A percentile compares a stretch with the other conserved stretches of the same genome.
phyloP scores from a whole-genome alignment of 2,329 filamentous ascomycete species.

The Teratosphaeria zuluensis region DNA sequence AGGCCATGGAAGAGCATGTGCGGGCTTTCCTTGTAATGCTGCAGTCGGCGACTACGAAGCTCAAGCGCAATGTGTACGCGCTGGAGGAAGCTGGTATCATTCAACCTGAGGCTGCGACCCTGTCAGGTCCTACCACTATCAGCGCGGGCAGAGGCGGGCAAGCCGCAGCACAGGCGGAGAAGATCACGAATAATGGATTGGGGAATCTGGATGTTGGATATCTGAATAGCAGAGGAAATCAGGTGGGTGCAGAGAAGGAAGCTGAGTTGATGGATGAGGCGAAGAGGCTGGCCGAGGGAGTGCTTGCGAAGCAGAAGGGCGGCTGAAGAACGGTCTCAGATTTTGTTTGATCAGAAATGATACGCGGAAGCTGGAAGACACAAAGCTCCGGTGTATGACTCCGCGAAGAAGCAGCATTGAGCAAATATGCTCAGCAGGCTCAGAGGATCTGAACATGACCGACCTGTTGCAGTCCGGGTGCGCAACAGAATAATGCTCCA shows the following conservation, averaged over 20 bases:
- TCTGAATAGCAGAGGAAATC: slow-evolving; percentile 76
- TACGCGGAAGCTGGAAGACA: too few species aligned
- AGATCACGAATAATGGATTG: slow-evolving; percentile 36
- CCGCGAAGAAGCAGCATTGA: too few species aligned
- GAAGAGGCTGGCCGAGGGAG: slow-evolving; percentile 34
- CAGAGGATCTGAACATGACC: too few species aligned
- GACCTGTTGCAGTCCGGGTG: too few species aligned
- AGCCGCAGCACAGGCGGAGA: slow-evolving; percentile 11
- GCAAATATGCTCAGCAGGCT: too few species aligned
- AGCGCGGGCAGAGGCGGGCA: slow-evolving; percentile 7
- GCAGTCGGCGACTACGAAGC: slow-evolving; percentile 62
- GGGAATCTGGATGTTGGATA: slow-evolving; percentile 70
- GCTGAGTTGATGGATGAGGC: slow-evolving; percentile 64
- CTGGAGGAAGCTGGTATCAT: slow-evolving; percentile 75
- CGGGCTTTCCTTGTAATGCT: slow-evolving; percentile 61
- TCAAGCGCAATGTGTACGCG: slow-evolving; percentile 67
- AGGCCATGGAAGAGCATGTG: slow-evolving; percentile 47
- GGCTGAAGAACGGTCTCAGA: neutral
- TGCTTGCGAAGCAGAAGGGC: neutral
- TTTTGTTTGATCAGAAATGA: too few species aligned
- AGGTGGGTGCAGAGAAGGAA: slow-evolving; percentile 75
- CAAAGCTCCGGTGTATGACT: too few species aligned
- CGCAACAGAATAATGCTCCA: too few species aligned
- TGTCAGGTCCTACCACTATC: slow-evolving; percentile 13
- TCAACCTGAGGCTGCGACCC: slow-evolving; percentile 29